A percentile compares a stretch with the other conserved stretches of the same genome.
These are phyloP conservation scores for Phanerochaete carnosa DNA, from an alignment of 768 basidiomycete genomes.

Conservation along the genomic window DNA sequence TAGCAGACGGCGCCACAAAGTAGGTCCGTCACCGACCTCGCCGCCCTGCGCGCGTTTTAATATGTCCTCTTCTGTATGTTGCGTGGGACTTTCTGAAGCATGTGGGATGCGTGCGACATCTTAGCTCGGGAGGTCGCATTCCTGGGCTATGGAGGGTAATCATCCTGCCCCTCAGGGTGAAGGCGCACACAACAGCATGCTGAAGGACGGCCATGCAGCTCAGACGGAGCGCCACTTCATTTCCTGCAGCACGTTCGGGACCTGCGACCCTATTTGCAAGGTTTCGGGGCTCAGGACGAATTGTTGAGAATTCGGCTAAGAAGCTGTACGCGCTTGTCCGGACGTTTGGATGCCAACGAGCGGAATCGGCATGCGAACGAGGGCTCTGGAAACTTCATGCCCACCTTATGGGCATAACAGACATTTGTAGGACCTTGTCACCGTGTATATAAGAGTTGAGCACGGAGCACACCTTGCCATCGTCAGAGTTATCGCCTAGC, in stretches of 20 bases:
- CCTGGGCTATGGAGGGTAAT: neutral
- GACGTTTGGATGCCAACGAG: neutral
- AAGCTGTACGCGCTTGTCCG: neutral
- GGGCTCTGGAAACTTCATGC: neutral
- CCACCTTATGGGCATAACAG: neutral
- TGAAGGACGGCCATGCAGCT: neutral
- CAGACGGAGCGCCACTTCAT: neutral
- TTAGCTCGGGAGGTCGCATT: neutral
- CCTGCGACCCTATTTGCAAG: neutral
- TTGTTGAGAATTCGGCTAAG: neutral
- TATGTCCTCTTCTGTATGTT: neutral
- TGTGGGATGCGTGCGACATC: neutral
- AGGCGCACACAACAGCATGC: too few species aligned
- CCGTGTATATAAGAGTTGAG: neutral
- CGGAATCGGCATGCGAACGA: neutral
- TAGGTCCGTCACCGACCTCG: neutral
- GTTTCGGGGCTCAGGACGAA: neutral
- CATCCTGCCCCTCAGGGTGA: neutral
- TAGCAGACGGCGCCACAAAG: neutral
- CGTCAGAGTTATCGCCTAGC: too few species aligned
- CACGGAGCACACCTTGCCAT: too few species aligned
- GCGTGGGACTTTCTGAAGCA: neutral
- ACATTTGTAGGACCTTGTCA: neutral
- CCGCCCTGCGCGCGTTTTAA: neutral
- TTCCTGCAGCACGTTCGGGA: too few species aligned